A percentile compares a stretch with the other conserved stretches of the same genome.
phyloP scores from a whole-genome alignment of 768 basidiomycete genomes.

The Pleurotus sapidus region DNA sequence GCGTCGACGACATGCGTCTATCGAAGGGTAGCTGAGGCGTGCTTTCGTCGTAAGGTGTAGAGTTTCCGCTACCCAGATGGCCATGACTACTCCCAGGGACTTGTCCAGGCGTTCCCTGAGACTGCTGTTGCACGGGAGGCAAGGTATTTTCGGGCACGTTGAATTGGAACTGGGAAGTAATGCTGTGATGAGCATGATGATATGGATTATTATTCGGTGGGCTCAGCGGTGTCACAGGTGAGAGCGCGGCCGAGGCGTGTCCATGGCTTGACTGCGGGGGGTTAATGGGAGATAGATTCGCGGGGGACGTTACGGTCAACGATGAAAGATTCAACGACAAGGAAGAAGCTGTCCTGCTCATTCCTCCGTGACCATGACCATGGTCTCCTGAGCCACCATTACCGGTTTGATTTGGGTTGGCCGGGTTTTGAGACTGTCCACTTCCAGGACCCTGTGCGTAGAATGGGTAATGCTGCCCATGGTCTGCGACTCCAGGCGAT shows the following conservation, averaged over 20 bases:
- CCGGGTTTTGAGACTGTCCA: conserved; percentile 26
- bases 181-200: conserved; percentile 36
- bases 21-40: conserved; percentile 16
- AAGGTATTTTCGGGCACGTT: conserved; percentile 29
- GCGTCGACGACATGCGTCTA: conserved; percentile 24
- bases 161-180: conserved; percentile 51
- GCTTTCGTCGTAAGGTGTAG: conserved; percentile 26
- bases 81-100: conserved; percentile 6
- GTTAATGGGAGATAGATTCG: conserved; percentile 62
- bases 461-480: conserved; percentile 9
- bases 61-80: conserved; percentile 13
- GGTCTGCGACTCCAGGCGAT: conserved; percentile 3
- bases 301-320: conserved; percentile 64
- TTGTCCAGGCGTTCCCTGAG: conserved; percentile 10
- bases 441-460: neutral
- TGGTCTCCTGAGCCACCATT: conserved; percentile 26
- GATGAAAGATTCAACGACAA: conserved; percentile 69
- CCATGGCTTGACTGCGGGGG: conserved; percentile 28
- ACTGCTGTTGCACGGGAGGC: conserved; percentile 21
- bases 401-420: conserved; percentile 25
- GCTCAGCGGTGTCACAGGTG: conserved; percentile 61
- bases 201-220: conserved; percentile 40
- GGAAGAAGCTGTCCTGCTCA: conserved; percentile 28
- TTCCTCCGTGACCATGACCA: conserved; percentile 18
- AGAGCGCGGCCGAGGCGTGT: conserved; percentile 33